A percentile compares a stretch with the other conserved stretches of the same genome.
phyloP scores from a whole-genome alignment of 1,139 yeast species.

The Geotrichum australiense region DNA sequence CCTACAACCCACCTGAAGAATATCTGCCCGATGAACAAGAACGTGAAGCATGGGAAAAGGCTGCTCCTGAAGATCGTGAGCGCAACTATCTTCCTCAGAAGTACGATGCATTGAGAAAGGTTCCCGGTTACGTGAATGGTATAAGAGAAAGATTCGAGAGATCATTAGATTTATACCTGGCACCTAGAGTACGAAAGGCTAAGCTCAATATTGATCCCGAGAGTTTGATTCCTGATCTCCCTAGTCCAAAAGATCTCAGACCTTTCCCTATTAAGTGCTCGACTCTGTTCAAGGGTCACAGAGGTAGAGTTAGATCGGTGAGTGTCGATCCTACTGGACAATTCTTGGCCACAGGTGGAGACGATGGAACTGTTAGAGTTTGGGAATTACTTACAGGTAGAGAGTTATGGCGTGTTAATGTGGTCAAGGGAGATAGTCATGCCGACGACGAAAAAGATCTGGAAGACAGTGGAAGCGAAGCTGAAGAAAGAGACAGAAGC shows the following conservation, averaged over 20 bases:
- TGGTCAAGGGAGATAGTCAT: conserved; percentile 34
- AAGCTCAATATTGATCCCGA: conserved; percentile 94
- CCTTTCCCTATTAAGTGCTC: conserved; percentile 97
- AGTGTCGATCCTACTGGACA: conserved; percentile 85
- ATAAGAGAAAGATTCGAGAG: conserved; percentile 91
- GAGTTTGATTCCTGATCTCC: conserved; percentile 89
- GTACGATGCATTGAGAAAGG: conserved; percentile 74
- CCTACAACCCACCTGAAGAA: conserved; percentile 97
- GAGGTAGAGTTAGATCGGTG: conserved; percentile 71
- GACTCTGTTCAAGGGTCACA: conserved; percentile 76
- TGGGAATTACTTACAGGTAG: conserved; percentile 97
- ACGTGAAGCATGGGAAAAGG: conserved; percentile 58
- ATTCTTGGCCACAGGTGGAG: conserved; percentile 97
- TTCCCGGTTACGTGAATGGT: conserved; percentile 84
- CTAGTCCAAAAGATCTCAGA: conserved; percentile 91
- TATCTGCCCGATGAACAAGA: conserved; percentile 79
- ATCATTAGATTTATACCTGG: conserved; percentile 84
- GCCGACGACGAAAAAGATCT: conserved; percentile 17
- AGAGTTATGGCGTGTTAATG: conserved; percentile 64
- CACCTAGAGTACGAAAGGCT: conserved; percentile 92
- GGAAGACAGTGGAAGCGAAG: conserved; percentile 30
- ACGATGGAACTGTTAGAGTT: conserved; percentile 89
- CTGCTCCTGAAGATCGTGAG: conserved; percentile 73
- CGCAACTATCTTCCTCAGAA: conserved; percentile 77
- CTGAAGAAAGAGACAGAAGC: conserved; percentile 35